A percentile compares a stretch with the other conserved stretches of the same genome.
Conservation (phyloP, 352 stramenopile genomes). For the Pythium sukuiense region DNA sequence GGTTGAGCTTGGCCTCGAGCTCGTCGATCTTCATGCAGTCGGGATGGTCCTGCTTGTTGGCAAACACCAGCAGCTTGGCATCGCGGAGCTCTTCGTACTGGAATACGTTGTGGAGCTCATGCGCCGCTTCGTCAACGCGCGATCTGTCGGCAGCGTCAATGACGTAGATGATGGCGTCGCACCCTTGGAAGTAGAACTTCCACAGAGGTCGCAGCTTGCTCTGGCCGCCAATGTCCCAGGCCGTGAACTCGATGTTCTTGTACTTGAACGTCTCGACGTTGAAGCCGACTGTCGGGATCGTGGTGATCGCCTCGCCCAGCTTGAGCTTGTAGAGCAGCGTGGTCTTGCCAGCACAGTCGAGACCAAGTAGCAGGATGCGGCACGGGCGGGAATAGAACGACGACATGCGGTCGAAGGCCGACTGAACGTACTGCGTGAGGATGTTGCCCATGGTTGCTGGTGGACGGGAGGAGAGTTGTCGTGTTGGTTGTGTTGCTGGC, state of each 20-base stretch:
- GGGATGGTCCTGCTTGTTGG: conserved; percentile 47
- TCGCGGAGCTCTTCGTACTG: conserved; percentile 27
- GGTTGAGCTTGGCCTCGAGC: conserved; percentile 28
- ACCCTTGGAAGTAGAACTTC: conserved; percentile 56
- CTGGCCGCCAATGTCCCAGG: conserved; percentile 82
- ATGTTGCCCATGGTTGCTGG: conserved; percentile 51
- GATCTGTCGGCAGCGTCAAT: conserved; percentile 44
- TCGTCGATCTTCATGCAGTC: conserved; percentile 30
- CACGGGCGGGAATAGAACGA: conserved; percentile 37
- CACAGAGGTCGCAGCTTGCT: conserved; percentile 43
- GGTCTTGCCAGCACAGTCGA: conserved; percentile 96
- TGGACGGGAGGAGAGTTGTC: too few species aligned
- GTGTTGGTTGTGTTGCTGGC: too few species aligned
- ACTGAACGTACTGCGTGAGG: conserved; percentile 37
- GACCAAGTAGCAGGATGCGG: conserved; percentile 88
- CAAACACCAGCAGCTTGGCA: conserved; percentile 39
- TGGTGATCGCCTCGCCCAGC: conserved; percentile 64
- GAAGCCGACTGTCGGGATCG: conserved; percentile 86
- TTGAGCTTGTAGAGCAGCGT: conserved; percentile 94
- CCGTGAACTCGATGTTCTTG: conserved; percentile 73
- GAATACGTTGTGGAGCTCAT: conserved; percentile 30
- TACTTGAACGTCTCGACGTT: conserved; percentile 83
- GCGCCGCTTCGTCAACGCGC: conserved; percentile 31
- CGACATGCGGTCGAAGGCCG: conserved; percentile 32
- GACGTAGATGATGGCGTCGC: conserved; percentile 62